Evolutionary conservation across 331 rosid genomes (phyloP), one percentile per base, ranked within the genome.

Genomic region (Pyrus hybrid): DNA sequence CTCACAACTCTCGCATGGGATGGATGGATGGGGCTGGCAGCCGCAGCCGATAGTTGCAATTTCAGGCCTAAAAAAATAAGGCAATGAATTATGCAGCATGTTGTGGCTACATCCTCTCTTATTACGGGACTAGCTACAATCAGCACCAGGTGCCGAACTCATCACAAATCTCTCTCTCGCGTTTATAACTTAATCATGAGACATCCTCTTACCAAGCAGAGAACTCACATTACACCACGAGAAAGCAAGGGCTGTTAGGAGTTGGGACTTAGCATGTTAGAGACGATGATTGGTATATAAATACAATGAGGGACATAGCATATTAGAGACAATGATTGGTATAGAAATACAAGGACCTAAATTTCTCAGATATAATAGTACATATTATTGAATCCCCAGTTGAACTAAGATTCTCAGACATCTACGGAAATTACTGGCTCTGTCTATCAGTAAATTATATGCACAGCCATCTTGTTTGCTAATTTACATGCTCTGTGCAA

Each of bases 371-470:
- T 37, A 37, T 37, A 37, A 37, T 8, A 37, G 12, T 37, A 10
- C 3, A 37, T 8, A 37, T 37, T 37, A 37, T 10, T 37, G 45
- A 37, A 37, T 10, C 45, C 45, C 45, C 20, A 71, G 77, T 60
- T 54, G n/a, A 63, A 20, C 28, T 21, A 60, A 60, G 65, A 17
- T 83, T 81, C 70, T 64, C 35, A 21, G 53, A 65, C 1, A 65
- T 32, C 32, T 6, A 7, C 9, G 14, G 12, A 56, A 56, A 53
- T 22, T 71, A 78, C 86, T 90, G 93, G 91, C 96, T 66, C 21
- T 93, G 67, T 23, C 79, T 18, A 30, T 74, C 60, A 61, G 29
- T 57, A 83, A 83, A 74, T 62, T 75, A 8, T 68, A 41, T 71
- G 35, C 73, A 57, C 79, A 18, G 3, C 62, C 62, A 56, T 56